These are phyloP conservation scores for Hansenula sp. DNA, from an alignment of 1,139 yeast species.

Conservation along the genomic window DNA sequence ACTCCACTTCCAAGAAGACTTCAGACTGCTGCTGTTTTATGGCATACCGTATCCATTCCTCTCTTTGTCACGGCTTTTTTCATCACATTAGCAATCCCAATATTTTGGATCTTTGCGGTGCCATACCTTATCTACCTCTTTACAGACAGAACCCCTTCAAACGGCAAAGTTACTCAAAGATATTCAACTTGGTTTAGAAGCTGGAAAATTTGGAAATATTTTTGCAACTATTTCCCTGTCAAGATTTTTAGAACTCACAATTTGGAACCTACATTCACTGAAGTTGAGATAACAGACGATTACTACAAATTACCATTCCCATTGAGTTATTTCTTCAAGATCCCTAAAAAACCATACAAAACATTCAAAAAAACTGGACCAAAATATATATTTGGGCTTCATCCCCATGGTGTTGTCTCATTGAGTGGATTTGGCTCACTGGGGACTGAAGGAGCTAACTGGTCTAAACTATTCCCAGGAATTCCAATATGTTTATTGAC, in stretches of 20 bases:
- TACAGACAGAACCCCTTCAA: constrained; percentile 61
- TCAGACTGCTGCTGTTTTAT: constrained; percentile 67
- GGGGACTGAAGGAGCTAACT: constrained; percentile 75
- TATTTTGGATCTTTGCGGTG: constrained; percentile 62
- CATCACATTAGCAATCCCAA: constrained; percentile 58
- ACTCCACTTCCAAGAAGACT: constrained; percentile 57
- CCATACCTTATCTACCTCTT: constrained; percentile 55
- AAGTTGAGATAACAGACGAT: constrained; percentile 19
- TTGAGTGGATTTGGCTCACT: constrained; percentile 88
- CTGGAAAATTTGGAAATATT: constrained; percentile 64
- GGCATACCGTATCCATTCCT: constrained; percentile 78
- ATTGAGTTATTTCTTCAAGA: constrained; percentile 5
- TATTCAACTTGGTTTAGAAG: constrained; percentile 56
- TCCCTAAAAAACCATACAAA: constrained; percentile 13
- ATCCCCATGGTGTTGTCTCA: constrained; percentile 95
- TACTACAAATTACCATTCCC: constrained; percentile 9
- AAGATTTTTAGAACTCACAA: constrained; percentile 65
- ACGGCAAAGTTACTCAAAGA: constrained; percentile 63
- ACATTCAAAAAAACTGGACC: constrained; percentile 46
- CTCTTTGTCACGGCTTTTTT: constrained; percentile 49
- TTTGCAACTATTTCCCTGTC: constrained; percentile 79
- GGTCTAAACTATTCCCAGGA: constrained; percentile 74
- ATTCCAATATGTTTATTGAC: constrained; percentile 76
- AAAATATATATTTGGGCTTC: constrained; percentile 85
- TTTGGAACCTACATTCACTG: constrained; percentile 69